These are phyloP conservation scores for Serendipita sp. DNA, from an alignment of 768 basidiomycete genomes.

Conservation along the genomic window DNA sequence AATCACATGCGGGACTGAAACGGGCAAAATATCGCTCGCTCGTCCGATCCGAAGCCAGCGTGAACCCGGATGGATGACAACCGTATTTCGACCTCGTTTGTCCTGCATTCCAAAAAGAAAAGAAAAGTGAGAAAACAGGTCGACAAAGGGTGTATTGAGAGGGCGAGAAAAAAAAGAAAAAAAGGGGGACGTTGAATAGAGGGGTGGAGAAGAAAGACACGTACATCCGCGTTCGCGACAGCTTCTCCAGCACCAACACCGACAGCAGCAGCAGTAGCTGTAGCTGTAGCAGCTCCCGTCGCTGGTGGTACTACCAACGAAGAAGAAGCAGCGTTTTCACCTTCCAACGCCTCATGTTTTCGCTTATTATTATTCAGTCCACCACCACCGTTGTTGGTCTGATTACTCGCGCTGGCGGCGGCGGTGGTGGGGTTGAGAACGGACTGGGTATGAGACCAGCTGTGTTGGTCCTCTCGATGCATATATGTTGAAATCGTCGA, in stretches of 20 bases:
- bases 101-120: conserved; percentile 21
- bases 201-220: too few species aligned
- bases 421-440: too few species aligned
- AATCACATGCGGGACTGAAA: conserved; percentile 51
- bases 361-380: background rate
- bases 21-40: conserved; percentile 63
- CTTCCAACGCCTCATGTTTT: background rate
- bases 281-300: too few species aligned
- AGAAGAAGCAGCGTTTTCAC: background rate
- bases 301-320: too few species aligned
- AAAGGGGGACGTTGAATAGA: too few species aligned
- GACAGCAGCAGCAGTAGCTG: too few species aligned
- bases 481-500: conserved; percentile 5
- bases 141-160: too few species aligned
- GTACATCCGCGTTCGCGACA: background rate
- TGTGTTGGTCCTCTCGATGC: conserved; percentile 4
- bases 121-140: too few species aligned
- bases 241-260: too few species aligned
- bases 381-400: too few species aligned
- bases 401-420: too few species aligned
- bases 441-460: background rate
- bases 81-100: conserved; percentile 62
- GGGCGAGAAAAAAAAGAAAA: too few species aligned
- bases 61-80: conserved; percentile 71
- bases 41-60: conserved; percentile 56